Evolutionary conservation across 768 basidiomycete species (phyloP).

Genomic region (Serendipita sp.): DNA sequence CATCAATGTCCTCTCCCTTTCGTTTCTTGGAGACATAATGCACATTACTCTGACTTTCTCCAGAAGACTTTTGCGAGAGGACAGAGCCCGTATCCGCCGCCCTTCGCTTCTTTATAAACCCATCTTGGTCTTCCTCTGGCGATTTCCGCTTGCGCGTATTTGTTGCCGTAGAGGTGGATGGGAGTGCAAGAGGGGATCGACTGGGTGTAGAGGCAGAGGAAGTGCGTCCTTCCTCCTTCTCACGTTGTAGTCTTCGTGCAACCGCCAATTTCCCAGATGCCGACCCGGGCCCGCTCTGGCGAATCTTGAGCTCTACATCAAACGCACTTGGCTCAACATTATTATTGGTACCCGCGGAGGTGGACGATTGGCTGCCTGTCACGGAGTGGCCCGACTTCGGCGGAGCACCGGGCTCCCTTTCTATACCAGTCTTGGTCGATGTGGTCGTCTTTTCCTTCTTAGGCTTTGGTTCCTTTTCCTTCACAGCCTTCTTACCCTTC

Average conservation of each 20-base stretch:
- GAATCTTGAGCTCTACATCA: background rate
- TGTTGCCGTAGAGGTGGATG: background rate
- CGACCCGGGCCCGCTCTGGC: background rate
- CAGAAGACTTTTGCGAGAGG: background rate
- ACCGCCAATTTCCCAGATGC: background rate
- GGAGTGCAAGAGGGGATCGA: background rate
- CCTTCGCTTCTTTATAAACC: background rate
- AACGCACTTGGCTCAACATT: background rate
- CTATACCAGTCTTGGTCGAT: background rate
- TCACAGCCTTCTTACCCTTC: background rate
- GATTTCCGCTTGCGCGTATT: background rate
- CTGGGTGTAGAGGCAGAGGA: background rate
- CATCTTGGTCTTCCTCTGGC: background rate
- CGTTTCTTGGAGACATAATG: background rate
- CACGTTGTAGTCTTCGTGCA: background rate
- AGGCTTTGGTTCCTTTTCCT: background rate
- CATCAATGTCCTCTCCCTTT: background rate
- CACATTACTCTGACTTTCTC: background rate
- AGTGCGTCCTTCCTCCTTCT: constrained; percentile 1
- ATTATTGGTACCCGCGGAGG: background rate
- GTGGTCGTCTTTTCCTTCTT: background rate
- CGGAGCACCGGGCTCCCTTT: background rate
- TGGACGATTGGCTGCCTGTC: background rate
- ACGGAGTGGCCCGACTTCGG: background rate
- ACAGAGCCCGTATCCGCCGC: background rate